Evolutionary conservation across 192 early-diverging fungal species (phyloP), one percentile per base, ranked within the genome.

Genomic region (Coemansia sp.): DNA sequence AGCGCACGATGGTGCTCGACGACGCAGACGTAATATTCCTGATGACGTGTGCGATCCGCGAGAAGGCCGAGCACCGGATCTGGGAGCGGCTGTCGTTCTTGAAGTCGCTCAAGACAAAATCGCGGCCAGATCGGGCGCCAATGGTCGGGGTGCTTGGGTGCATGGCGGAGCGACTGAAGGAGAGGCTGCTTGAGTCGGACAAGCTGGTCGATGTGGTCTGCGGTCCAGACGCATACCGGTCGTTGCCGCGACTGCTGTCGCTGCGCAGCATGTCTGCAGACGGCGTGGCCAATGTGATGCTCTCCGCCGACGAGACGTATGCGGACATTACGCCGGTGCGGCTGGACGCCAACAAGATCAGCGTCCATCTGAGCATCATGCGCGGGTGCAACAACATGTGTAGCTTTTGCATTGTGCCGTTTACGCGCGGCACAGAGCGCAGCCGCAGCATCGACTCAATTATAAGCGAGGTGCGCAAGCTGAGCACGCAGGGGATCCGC

Each of bases 321-420:
- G 87, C 90, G 1, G 90, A 92, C 68, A 86, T 92, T 34, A 88
- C 89, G 52, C 90, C 90, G 0, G 83, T 90, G 64, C 77, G 90
- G 29, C 80, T 92, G 15, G 79, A 89, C 59, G 67, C 74, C 20
- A 82, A 87, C 60, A 84, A 79, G 65, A 85, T 90, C 39, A 87
- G 85, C 55, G 90, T 85, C n/a, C 88, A 88, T 67, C 63, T 92
- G 18, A 89, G 87, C 7, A 81, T 92, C 26, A 92, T 92, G 90
- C 79, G 90, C 28, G 90, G 90, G 56, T 92, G 90, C 74, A 92
- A 92, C 74, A 92, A 92, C 59, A 92, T 92, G 90, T 92, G 90
- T 56, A 85, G 84, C 40, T 92, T 88, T 68, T 92, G 90, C 61
- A 90, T 92, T 37, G 90, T 92, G 4, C 90, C 90, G 15, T 90